Evolutionary conservation across 805 yeast genomes (phyloP), one percentile per base, ranked within the genome.

Genomic region (Saccharomycopsis schoenii): DNA sequence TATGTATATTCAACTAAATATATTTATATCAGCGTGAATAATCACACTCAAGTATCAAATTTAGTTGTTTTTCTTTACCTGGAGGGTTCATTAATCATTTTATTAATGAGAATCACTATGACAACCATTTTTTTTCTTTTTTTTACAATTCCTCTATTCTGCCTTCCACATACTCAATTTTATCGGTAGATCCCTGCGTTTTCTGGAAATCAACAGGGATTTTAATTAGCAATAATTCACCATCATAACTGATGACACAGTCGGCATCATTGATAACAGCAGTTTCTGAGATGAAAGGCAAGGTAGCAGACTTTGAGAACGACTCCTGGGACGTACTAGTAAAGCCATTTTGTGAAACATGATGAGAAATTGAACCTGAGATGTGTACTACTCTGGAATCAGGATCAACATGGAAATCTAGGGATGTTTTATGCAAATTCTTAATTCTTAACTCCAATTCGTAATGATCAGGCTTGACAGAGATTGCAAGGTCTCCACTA

Each of bases 341-440:
- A 19, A 51, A 51, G 15, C 63, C 63, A 36, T 61, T 58, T n/a
- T 58, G 47, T 24, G 34, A 40, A 36, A 15, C 12, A 17, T 47
- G 29, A 6, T 56, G 24, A 9, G 50, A 40, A 39, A 61, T 37
- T 9, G 64, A 57, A 1, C 64, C 64, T 2, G 57, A 17, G 24
- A 61, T 47, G 6, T 55, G 17, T n/a, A 61, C 56, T 1, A 15
- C 24, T n/a, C 43, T 55, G 9, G 60, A 19, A 2, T 42, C 21
- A 1, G 65, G 65, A 43, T 62, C 63, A n/a, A 62, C 47, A 37
- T 51, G 55, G 21, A 62, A 61, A 14, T 56, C 57, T 17, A 62
- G 57, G 1, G 65, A 57, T 5, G 50, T 50, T 25, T 57, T 24
- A 29, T 62, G 61, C 15, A 62, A 40, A 17, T 62, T 56, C 14